phyloP scores from a whole-genome alignment of 148 eudicot species.

The Nepenthes mirabilis region DNA sequence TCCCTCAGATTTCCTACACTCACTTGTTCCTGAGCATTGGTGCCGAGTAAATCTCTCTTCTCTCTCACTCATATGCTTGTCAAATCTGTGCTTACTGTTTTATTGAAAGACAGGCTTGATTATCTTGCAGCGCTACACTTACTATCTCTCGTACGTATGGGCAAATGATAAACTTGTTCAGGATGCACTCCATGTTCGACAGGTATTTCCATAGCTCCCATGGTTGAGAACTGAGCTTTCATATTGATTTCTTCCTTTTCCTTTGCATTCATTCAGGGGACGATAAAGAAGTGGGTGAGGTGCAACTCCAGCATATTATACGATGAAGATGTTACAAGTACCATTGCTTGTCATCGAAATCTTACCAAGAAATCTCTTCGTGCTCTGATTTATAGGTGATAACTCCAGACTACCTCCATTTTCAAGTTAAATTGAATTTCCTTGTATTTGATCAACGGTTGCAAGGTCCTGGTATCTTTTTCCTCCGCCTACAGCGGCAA shows the following conservation, averaged over 20 bases:
- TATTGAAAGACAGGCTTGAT: not conserved
- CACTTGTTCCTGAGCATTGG: not conserved
- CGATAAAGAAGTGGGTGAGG: constrained; percentile 7
- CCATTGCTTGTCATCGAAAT: constrained; percentile 5
- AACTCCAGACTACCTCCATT: not conserved
- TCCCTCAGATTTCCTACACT: constrained; percentile 1
- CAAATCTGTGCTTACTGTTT: not conserved
- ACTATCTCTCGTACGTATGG: constrained; percentile 5
- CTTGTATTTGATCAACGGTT: not conserved
- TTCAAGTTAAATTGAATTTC: not conserved
- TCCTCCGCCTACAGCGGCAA: too few relatives aligned
- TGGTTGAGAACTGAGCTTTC: not conserved
- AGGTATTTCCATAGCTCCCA: constrained; percentile 1
- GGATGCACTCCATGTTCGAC: constrained; percentile 9
- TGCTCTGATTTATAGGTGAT: constrained; percentile 10
- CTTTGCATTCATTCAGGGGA: constrained; percentile 4
- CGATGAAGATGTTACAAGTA: not conserved
- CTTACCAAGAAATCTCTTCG: not conserved
- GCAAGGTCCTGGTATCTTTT: too few relatives aligned
- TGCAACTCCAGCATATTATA: not conserved
- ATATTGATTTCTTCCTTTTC: not conserved
- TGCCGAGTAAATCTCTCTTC: constrained; percentile 9
- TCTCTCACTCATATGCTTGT: not conserved
- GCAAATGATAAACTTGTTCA: constrained; percentile 3
- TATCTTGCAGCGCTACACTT: not conserved